Conservation (phyloP, 2,329 filamentous ascomycete genomes). For the Dactylellina parvicollis region DNA sequence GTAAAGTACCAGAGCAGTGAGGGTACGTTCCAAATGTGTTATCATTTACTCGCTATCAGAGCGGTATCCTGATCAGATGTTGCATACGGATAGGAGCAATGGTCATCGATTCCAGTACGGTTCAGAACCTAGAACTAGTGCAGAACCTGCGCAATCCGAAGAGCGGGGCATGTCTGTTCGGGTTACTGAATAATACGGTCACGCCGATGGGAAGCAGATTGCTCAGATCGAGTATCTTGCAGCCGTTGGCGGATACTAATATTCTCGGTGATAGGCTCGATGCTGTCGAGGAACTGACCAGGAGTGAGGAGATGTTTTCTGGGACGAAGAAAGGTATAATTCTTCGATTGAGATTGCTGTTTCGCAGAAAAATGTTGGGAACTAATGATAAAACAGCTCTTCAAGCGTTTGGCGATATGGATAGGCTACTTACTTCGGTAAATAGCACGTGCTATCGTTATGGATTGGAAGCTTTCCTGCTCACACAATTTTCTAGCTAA, state of each 20-base stretch:
- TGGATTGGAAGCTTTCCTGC: neutral
- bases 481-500: conserved; percentile 67
- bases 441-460: conserved; percentile 53
- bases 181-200: conserved; percentile 81
- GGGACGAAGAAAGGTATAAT: conserved; percentile 73
- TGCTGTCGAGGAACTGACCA: conserved; percentile 81
- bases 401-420: conserved; percentile 79
- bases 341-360: neutral
- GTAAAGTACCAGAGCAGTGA: conserved; percentile 75
- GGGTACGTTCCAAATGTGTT: conserved; percentile 52
- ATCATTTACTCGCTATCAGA: neutral
- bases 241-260: conserved; percentile 78
- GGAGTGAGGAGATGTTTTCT: conserved; percentile 85
- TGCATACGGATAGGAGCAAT: conserved; percentile 74
- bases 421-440: conserved; percentile 80
- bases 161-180: conserved; percentile 84
- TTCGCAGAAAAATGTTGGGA: neutral
- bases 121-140: conserved; percentile 86
- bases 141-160: conserved; percentile 82
- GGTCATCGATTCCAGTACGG: conserved; percentile 92
- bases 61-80: neutral
- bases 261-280: conserved; percentile 79
- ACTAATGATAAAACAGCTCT: conserved; percentile 67
- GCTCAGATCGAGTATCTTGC: conserved; percentile 84
- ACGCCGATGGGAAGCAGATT: conserved; percentile 90